These are phyloP conservation scores for Fusarium sp. DNA, from an alignment of 2,329 filamentous ascomycete genomes.

Conservation along the genomic window DNA sequence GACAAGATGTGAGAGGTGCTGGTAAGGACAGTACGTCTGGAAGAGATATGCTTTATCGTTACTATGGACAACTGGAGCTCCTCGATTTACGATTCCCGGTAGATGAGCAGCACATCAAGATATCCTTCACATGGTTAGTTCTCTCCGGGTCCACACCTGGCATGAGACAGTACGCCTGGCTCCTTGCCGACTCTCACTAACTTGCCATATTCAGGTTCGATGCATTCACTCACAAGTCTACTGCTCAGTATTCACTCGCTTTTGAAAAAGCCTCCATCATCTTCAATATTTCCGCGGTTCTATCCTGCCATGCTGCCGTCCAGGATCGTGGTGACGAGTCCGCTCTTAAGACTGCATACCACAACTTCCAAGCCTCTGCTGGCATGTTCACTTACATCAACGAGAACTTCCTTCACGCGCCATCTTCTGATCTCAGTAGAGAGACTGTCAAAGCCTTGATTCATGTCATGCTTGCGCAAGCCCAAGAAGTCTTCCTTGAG, in stretches of 20 bases:
- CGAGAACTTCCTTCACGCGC: constrained; percentile 97
- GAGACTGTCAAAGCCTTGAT: constrained; percentile 97
- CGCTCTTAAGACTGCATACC: constrained; percentile 94
- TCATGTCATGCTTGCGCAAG: constrained; percentile 91
- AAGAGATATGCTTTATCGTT: constrained; percentile 92
- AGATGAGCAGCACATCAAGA: constrained; percentile 99
- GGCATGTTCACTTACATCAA: constrained; percentile 99
- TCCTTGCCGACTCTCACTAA: constrained; percentile 13
- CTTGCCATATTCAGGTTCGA: constrained; percentile 78
- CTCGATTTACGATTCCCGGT: constrained; percentile 95
- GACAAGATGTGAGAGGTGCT: constrained; percentile 98
- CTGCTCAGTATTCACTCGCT: constrained; percentile 93
- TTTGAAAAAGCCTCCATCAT: constrained; percentile 99
- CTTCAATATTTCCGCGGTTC: constrained; percentile 97
- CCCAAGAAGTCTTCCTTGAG: constrained; percentile 96
- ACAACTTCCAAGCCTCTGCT: constrained; percentile 96
- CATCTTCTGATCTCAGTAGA: constrained; percentile 92
- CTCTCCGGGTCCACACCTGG: not conserved
- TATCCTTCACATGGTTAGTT: constrained; percentile 92
- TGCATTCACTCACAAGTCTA: constrained; percentile 99
- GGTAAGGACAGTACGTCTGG: constrained; percentile 96
- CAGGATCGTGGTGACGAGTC: constrained; percentile 93
- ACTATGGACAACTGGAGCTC: constrained; percentile 96
- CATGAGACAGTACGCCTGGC: not conserved
- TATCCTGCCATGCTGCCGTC: constrained; percentile 93